phyloP scores from a whole-genome alignment of 1,284 basidiomycete species.

The Malassezia obtusa region DNA sequence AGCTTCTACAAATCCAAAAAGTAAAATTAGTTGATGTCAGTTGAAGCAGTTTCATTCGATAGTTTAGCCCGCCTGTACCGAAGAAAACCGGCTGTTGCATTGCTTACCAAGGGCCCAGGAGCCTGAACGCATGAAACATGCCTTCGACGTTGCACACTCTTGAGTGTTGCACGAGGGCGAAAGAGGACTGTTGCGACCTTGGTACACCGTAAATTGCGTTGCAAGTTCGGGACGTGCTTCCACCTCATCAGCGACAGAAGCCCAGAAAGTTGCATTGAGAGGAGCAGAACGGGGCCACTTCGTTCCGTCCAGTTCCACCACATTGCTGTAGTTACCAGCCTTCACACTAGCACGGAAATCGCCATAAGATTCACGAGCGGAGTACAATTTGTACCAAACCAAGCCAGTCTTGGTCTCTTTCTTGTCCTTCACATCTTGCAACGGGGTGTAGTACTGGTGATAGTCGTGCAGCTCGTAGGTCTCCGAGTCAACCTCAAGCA shows the following conservation, averaged over 20 bases:
- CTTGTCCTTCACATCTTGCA: constrained; percentile 20
- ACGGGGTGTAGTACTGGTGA: constrained; percentile 36
- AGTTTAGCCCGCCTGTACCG: too few species aligned
- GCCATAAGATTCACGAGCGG: constrained; percentile 59
- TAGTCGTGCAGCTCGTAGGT: constrained; percentile 43
- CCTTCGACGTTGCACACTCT: constrained; percentile 59
- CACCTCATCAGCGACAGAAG: constrained; percentile 66
- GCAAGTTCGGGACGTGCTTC: constrained; percentile 56
- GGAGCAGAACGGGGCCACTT: constrained; percentile 60
- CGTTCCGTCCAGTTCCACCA: constrained; percentile 3
- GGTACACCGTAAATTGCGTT: constrained; percentile 60
- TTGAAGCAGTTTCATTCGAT: too few species aligned
- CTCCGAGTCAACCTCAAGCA: constrained; percentile 66
- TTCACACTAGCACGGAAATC: constrained; percentile 50
- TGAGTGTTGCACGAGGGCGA: constrained; percentile 55
- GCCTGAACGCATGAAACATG: constrained; percentile 69
- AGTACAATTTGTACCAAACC: constrained; percentile 62
- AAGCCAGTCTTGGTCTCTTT: constrained; percentile 59
- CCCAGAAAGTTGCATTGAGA: constrained; percentile 74
- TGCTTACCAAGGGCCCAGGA: constrained; percentile 54
- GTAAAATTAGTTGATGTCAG: too few species aligned
- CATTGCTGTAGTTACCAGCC: neutral
- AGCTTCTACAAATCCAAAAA: too few species aligned
- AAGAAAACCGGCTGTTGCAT: constrained; percentile 51
- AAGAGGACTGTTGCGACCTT: constrained; percentile 59